These are phyloP conservation scores for Endotrypanum monterogeii DNA, from an alignment of 208 protist species.

Conservation along the genomic window DNA sequence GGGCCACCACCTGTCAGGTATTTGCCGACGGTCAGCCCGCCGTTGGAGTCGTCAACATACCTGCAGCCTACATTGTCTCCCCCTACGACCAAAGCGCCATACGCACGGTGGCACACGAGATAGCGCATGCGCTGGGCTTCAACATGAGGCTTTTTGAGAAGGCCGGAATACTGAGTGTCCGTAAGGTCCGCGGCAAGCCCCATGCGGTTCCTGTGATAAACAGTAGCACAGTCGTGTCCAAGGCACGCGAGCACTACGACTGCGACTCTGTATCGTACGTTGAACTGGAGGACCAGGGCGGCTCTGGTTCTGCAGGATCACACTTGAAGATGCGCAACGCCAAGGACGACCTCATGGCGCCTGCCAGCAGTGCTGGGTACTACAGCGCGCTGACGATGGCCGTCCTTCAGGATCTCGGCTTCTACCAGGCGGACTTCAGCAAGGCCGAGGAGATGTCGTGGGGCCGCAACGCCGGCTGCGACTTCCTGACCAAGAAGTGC, in stretches of 20 bases:
- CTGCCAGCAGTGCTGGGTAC: conserved; percentile 24
- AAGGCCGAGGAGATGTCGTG: conserved; percentile 64
- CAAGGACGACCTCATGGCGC: conserved; percentile 84
- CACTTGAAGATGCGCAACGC: conserved; percentile 81
- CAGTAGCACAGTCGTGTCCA: conserved; percentile 30
- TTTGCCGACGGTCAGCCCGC: conserved; percentile 22
- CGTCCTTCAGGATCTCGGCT: conserved; percentile 75
- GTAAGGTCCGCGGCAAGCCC: conserved; percentile 42
- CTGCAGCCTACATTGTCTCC: conserved; percentile 25
- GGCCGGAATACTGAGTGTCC: background rate
- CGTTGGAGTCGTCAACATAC: conserved; percentile 54
- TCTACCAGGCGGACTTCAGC: conserved; percentile 68
- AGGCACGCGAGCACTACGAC: conserved; percentile 58
- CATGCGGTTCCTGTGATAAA: conserved; percentile 28
- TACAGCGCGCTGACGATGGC: conserved; percentile 84
- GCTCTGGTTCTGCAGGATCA: conserved; percentile 13
- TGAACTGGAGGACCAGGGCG: conserved; percentile 74
- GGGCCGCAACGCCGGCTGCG: conserved; percentile 64
- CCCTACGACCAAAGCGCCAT: conserved; percentile 5
- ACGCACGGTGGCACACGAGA: conserved; percentile 66
- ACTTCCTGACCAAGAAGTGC: conserved; percentile 45
- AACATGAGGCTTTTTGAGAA: conserved; percentile 11
- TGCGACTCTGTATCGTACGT: conserved; percentile 55
- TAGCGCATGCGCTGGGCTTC: conserved; percentile 88
- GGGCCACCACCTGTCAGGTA: conserved; percentile 48